Base-by-base conservation (phyloP, 139 green algal species). In the Chlamydomonas sp. region DNA sequence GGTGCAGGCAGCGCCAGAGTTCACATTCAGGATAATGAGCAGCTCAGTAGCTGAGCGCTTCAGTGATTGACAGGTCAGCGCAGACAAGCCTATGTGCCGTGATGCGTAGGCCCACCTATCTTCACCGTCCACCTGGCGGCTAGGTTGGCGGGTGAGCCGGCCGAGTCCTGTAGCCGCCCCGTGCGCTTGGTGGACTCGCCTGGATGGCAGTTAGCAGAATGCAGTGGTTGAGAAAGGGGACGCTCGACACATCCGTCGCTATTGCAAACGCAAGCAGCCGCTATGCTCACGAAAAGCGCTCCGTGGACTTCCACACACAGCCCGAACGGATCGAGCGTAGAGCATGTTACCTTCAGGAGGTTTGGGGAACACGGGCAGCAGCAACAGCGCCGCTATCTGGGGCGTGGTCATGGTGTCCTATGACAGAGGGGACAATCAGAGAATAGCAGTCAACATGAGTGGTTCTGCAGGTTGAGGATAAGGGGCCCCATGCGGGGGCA, bases 361-460 rank as follows among this genome's bases (percentile, higher is more conserved):
- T 49, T 77, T 83, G 57, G 75, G 75, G 58, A 88, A 83, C 2
- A 88, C 1, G 12, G 84, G 84, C 57, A 88, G 84, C 63, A 88
- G 31, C 9, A 77, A 61, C 16, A 67, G 17, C 1, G 84, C 84
- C 0, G 64, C 58, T 3, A 88, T 68, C 74, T 88, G 84, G 4
- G 75, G 2, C 16, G 58, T 7, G 0, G 75, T 88, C 84, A 88
- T 87, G 73, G 62, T 60, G 62, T 80, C 83, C 83, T 87, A 49
- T 49, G 31, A 49, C 31, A 49, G 31, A 49, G 31, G 31, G 31
- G 31, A 49, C 31, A 49, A 49, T 49, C 31, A 49, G 31, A 49
- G 31, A 49, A 49, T 49, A 49, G 31, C 31, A 49, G 31, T 49
- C 31, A 49, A 49, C 31, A 49, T 49, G 31, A 49, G 31, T 49